Percentiles rank a stretch among this genome's conserved stretches.
Conservation (phyloP, 177 flowering plant genomes). For the Tripterygium wilfordii region DNA sequence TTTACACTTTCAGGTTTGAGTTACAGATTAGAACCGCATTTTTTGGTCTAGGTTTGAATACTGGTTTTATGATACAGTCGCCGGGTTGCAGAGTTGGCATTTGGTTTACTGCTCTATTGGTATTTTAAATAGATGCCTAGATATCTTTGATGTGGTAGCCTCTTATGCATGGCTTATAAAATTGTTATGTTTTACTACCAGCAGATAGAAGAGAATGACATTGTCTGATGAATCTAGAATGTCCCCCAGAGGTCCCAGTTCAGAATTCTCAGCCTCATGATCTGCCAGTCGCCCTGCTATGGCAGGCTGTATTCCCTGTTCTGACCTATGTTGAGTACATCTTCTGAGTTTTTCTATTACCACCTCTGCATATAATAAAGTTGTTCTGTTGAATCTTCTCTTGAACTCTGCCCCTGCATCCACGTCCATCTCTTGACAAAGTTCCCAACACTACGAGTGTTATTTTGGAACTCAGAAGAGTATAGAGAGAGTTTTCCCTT, state of each 20-base stretch:
- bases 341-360: conserved; percentile 5
- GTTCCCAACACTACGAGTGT: not conserved
- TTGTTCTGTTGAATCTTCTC: conserved; percentile 2
- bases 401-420: conserved; percentile 5
- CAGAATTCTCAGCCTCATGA: conserved; percentile 11
- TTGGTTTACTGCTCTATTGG: no score
- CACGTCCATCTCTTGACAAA: conserved; percentile 15
- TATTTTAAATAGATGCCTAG: no score
- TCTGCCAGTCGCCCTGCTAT: conserved; percentile 8
- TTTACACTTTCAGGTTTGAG: no score
- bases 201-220: conserved; percentile 7
- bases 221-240: conserved; percentile 11
- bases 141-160: not conserved
- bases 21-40: not conserved
- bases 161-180: conserved; percentile 1
- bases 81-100: no score
- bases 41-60: no score
- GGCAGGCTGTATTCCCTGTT: conserved; percentile 10
- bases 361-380: conserved; percentile 6
- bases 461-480: not conserved
- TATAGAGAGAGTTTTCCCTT: not conserved
- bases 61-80: no score
- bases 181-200: conserved; percentile 16
- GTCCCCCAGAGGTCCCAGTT: conserved; percentile 22
- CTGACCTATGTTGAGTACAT: conserved; percentile 11